Base-by-base conservation (phyloP, 495 filamentous ascomycete genomes). In the Achaetomiella virescens region DNA sequence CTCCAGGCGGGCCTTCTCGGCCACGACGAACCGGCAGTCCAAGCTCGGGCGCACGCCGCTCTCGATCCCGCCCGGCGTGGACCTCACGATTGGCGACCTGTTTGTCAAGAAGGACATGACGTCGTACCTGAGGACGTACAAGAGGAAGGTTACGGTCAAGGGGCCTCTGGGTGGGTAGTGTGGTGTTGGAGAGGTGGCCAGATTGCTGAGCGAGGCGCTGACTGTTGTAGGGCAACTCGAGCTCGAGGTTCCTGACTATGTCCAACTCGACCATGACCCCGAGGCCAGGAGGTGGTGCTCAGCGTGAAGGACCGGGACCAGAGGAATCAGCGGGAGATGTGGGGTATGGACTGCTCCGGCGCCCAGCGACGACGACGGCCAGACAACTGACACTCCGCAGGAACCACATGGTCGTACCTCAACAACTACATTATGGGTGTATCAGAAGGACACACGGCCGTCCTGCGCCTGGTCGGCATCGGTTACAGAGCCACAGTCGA, bases 401-500 rank as follows among this genome's bases (percentile, higher is more conserved):
- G 91, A 48, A 97, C 92, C 3, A 87, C 81, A 24, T 91, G 93
- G 65, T 84, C 91, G 17, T 91, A 93, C 63, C 80, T 98, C 48
- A 86, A 90, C 63, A 91, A 91, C 69, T 84, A 91, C 72, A 86
- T 98, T 53, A 81, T 88, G 35, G 93, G 93, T 49, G 93, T 97
- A 33, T 95, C 90, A 5, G 93, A 97, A 82, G 93, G 93, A 15
- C 93, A 98, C 71, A 88, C 89, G 6, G 89, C 90, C 15, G 89
- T 98, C 60, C 75, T 98, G 33, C 85, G 93, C 57, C 76, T 98
- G 37, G 89, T 96, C n/a, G 93, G 93, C 66, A 95, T 98, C 48
- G 93, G 93, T 61, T 98, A 96, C 79, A 80, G 90, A 67, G 93
- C 93, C 2, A 88, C 83, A 6, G 77, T 97, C 59, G 93, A 97